Conservation (phyloP, 2,329 filamentous ascomycete genomes). For the Nigrospora oryzae region DNA sequence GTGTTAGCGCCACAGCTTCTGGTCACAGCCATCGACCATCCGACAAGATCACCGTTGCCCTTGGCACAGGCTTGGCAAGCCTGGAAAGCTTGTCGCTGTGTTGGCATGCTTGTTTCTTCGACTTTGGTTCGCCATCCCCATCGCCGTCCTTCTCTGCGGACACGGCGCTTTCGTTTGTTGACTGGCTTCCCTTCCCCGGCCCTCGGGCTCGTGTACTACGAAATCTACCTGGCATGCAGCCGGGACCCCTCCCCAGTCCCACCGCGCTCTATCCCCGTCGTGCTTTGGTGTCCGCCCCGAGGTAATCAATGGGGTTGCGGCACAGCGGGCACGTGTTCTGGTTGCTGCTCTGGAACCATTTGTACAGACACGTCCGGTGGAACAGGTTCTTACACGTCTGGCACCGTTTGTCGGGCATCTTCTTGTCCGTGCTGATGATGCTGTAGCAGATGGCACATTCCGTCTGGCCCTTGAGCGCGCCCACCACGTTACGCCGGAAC, state of each 20-base stretch:
- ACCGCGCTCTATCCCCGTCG: neutral
- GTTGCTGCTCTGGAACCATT: conserved; percentile 94
- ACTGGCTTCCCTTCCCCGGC: no score
- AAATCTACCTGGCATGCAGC: no score
- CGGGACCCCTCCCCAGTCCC: neutral
- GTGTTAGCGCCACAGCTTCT: no score
- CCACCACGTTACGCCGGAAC: conserved; percentile 80
- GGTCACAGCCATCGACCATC: no score
- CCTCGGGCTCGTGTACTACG: no score
- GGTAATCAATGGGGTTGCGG: conserved; percentile 72
- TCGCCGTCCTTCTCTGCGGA: no score
- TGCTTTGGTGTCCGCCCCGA: conserved; percentile 5
- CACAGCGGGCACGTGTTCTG: conserved; percentile 89
- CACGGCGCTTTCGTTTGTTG: no score
- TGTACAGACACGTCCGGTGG: conserved; percentile 82
- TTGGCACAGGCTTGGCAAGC: no score
- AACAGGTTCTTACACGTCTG: conserved; percentile 90
- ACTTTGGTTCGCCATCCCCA: no score
- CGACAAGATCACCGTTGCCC: no score
- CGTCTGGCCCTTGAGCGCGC: conserved; percentile 82
- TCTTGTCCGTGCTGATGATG: conserved; percentile 81
- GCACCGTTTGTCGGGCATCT: conserved; percentile 86
- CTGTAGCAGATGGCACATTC: conserved; percentile 98
- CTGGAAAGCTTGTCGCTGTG: no score
- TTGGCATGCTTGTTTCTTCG: no score